These are phyloP conservation scores for Exsudoporus frostii DNA, from an alignment of 768 basidiomycete species.

Conservation along the genomic window DNA sequence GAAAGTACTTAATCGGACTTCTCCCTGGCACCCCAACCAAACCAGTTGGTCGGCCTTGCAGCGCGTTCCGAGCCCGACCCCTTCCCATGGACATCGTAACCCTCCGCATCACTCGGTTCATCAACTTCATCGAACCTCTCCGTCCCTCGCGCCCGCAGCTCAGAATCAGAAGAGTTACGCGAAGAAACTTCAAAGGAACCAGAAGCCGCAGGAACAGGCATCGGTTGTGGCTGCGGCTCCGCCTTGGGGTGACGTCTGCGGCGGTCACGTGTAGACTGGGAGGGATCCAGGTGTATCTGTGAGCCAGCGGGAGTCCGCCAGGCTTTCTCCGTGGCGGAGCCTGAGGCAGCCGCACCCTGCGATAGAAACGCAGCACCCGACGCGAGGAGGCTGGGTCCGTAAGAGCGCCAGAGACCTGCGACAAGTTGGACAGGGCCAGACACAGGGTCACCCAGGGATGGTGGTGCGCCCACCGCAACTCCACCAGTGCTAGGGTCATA, in stretches of 20 bases:
- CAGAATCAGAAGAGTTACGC: conserved; percentile 40
- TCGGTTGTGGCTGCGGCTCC: conserved; percentile 36
- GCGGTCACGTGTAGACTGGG: conserved; percentile 40
- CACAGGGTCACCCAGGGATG: conserved; percentile 49
- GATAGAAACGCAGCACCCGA: conserved; percentile 61
- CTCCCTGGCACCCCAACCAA: conserved; percentile 29
- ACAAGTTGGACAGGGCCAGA: conserved; percentile 66
- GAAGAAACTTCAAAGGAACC: conserved; percentile 34
- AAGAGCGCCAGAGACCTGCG: conserved; percentile 70
- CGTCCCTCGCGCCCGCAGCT: conserved; percentile 44
- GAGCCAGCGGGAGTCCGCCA: conserved; percentile 31
- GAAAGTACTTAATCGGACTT: conserved; percentile 22
- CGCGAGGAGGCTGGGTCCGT: conserved; percentile 70
- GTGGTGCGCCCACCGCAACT: conserved; percentile 35
- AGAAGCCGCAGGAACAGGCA: conserved; percentile 29
- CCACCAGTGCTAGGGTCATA: conserved; percentile 20
- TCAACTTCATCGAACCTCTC: conserved; percentile 66
- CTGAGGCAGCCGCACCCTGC: conserved; percentile 45
- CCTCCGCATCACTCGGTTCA: conserved; percentile 69
- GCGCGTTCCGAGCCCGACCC: conserved; percentile 19
- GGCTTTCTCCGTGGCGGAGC: conserved; percentile 26
- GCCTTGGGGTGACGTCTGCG: conserved; percentile 53
- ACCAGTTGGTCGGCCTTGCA: conserved; percentile 32
- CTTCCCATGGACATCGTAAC: conserved; percentile 43
- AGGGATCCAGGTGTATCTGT: conserved; percentile 25